Conservation (phyloP, 2,329 filamentous ascomycete genomes). For the Fusarium multiceps region DNA sequence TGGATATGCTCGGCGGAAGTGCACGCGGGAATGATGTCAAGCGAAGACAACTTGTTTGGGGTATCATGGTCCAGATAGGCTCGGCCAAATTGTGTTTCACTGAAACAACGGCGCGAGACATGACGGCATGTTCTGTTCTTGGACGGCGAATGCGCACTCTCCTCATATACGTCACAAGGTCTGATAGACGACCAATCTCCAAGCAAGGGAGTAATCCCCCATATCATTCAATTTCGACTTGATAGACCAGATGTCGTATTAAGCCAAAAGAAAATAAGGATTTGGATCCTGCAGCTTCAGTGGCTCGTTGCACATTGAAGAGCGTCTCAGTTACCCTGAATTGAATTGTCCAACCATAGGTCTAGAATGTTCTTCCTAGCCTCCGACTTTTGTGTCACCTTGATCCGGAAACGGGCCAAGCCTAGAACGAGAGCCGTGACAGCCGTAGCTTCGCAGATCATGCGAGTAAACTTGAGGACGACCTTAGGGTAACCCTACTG, state of each 20-base stretch:
- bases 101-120: conserved; percentile 39
- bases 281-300: background rate
- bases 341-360: conserved; percentile 28
- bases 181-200: conserved; percentile 15
- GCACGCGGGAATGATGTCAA: conserved; percentile 27
- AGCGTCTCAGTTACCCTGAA: background rate
- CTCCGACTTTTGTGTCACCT: conserved; percentile 16
- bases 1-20: background rate
- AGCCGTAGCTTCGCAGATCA: conserved; percentile 24
- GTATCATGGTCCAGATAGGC: conserved; percentile 11
- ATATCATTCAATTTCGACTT: conserved; percentile 5
- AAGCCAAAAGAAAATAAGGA: conserved; percentile 4
- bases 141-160: conserved; percentile 3
- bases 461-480: conserved; percentile 1
- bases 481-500: background rate
- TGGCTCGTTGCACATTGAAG: conserved; percentile 9
- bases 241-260: background rate
- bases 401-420: conserved; percentile 22
- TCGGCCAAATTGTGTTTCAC: conserved; percentile 21
- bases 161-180: conserved; percentile 30
- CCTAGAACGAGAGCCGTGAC: conserved; percentile 19
- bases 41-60: conserved; percentile 6
- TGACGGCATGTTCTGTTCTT: conserved; percentile 37
- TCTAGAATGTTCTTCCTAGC: conserved; percentile 16
- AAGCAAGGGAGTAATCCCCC: conserved; percentile 22